phyloP scores from a whole-genome alignment of 306 rosid species.

The Castanospermum australe region DNA sequence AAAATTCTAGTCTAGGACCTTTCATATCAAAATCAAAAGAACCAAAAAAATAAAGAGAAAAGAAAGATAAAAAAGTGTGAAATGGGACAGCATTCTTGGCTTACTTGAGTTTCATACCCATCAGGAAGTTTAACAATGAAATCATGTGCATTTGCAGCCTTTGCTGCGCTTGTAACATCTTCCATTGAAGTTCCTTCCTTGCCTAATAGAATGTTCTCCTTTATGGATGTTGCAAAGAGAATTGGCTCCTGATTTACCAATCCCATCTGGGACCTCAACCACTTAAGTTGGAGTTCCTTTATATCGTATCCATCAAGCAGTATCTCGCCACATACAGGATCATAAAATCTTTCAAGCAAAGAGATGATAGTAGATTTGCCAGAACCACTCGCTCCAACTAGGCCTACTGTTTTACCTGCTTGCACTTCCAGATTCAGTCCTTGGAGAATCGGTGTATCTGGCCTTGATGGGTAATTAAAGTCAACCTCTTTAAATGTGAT shows the following conservation, averaged over 20 bases:
- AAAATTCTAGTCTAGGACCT: background rate
- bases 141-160: slow-evolving; percentile 83
- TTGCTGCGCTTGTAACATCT: slow-evolving; percentile 53
- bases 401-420: slow-evolving; percentile 67
- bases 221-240: slow-evolving; percentile 81
- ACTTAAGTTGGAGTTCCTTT: slow-evolving; percentile 50
- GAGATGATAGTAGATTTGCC: slow-evolving; percentile 81
- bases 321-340: slow-evolving; percentile 62
- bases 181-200: slow-evolving; percentile 73
- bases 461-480: slow-evolving; percentile 77
- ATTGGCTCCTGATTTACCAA: slow-evolving; percentile 83
- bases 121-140: slow-evolving; percentile 63
- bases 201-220: slow-evolving; percentile 77
- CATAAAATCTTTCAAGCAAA: slow-evolving; percentile 85
- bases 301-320: slow-evolving; percentile 66
- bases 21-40: background rate
- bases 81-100: slow-evolving; percentile 18
- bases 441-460: slow-evolving; percentile 61
- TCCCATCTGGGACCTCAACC: slow-evolving; percentile 84
- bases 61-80: background rate
- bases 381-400: slow-evolving; percentile 89
- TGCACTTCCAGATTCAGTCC: slow-evolving; percentile 59
- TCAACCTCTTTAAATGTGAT: slow-evolving; percentile 58
- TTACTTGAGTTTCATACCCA: slow-evolving; percentile 77
- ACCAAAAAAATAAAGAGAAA: background rate